Base-by-base conservation (phyloP, 208 protist species). In the Leishmania gerbilli region DNA sequence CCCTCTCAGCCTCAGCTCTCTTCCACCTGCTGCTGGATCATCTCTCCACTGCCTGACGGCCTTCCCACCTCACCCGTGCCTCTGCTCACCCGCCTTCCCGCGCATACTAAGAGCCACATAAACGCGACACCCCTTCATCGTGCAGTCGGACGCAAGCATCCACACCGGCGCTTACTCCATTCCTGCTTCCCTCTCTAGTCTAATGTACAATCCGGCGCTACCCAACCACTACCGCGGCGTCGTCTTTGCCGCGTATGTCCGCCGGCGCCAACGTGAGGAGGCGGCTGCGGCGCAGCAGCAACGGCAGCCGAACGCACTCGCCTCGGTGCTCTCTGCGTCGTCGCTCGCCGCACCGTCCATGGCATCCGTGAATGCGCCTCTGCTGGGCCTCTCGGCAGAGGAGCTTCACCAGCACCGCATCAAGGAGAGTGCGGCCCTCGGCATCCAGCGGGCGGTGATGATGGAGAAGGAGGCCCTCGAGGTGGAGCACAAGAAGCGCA, bases 401-500 rank as follows among this genome's bases (percentile, higher is more conserved):
- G 92, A 95, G 77, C 76, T 97, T 21, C 92, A 95, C 79, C 86
- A 82, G 34, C 84, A 82, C n/a, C 92, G 94, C 17, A 83, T 97
- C 27, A 87, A 87, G 45, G 88, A 87, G 64, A 96, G 92, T 56
- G 94, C 91, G 0, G 92, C 90, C 37, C 68, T 94, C 40, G 94
- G 94, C 47, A 89, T 97, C 34, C 81, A 87, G 72, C 80, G 88
- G 19, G 94, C 94, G 3, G 83, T 97, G 77, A 83, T 90, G 7
- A 81, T 95, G 81, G 87, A 95, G 76, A 87, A 88, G 24, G 91
- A 95, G 3, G 82, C 84, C 1, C 84, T 94, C n/a, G 88, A 93
- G 79, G 80, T 89, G 51, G 91, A 86, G 75, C 89, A 93, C 69
- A 92, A 95, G 79, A 74, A 67, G 64, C 85, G 81, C 58, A 81